These are phyloP conservation scores for Cymbidium sinense DNA, from an alignment of 106 monocot genomes.

Conservation along the genomic window DNA sequence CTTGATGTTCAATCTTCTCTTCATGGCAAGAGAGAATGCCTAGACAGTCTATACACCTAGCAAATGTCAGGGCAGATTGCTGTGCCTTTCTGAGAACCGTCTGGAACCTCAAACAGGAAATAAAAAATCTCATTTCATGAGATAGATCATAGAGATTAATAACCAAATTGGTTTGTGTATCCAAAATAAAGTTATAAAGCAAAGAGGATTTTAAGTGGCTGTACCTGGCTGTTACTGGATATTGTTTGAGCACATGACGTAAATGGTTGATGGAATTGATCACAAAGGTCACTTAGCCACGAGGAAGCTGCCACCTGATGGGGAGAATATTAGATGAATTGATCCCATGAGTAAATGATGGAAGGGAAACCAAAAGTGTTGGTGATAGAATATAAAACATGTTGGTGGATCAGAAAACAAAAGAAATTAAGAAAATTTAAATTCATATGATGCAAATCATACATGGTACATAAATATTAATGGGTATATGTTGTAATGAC, in stretches of 20 bases:
- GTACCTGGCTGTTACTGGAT: conserved; percentile 36
- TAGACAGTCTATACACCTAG: conserved; percentile 19
- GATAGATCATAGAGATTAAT: too few relatives aligned
- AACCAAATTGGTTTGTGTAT: too few relatives aligned
- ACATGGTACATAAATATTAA: too few relatives aligned
- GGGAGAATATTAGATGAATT: not conserved
- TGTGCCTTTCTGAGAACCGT: conserved; percentile 20
- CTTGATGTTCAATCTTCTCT: not conserved
- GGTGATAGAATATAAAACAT: too few relatives aligned
- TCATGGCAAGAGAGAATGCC: conserved; percentile 5
- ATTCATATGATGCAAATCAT: too few relatives aligned
- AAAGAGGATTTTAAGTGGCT: conserved; percentile 2
- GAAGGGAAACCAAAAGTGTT: too few relatives aligned
- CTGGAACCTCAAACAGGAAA: too few relatives aligned
- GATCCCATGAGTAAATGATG: not conserved
- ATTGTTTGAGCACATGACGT: conserved; percentile 9
- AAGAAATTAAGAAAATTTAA: too few relatives aligned
- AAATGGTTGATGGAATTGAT: conserved; percentile 49
- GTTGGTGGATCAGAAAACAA: too few relatives aligned
- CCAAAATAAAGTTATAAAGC: not conserved
- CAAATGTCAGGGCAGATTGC: conserved; percentile 60
- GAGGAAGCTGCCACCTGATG: conserved; percentile 69
- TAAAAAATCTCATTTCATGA: too few relatives aligned
- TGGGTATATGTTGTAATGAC: too few relatives aligned
- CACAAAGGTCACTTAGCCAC: conserved; percentile 75